A percentile compares a stretch with the other conserved stretches of the same genome.
Evolutionary conservation across 2,329 filamentous ascomycete species (phyloP).

Genomic region (Colletotrichum sidae): DNA sequence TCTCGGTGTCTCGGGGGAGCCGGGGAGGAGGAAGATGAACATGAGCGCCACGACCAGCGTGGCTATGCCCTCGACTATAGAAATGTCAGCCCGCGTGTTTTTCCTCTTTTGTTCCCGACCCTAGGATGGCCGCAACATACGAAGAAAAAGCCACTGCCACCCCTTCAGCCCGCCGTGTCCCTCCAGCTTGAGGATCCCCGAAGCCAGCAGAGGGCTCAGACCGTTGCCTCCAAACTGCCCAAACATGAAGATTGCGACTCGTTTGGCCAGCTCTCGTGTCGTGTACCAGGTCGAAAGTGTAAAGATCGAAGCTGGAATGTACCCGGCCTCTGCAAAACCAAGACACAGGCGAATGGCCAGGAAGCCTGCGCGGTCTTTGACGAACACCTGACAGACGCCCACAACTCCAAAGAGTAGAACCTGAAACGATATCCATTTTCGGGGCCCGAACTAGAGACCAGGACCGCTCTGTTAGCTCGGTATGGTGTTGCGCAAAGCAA

Average conservation of each 20-base stretch:
- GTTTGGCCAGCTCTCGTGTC: slow-evolving; percentile 55
- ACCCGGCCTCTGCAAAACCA: slow-evolving; percentile 62
- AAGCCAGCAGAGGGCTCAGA: slow-evolving; percentile 60
- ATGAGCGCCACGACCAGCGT: slow-evolving; percentile 53
- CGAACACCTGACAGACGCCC: slow-evolving; percentile 56
- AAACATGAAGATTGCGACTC: slow-evolving; percentile 64
- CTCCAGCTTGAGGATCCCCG: slow-evolving; percentile 59
- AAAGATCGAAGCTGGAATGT: slow-evolving; percentile 63
- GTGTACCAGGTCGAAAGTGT: slow-evolving; percentile 65
- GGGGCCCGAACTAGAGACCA: slow-evolving; percentile 51
- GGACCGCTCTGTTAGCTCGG: not conserved
- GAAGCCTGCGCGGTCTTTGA: slow-evolving; percentile 56
- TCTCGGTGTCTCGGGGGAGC: slow-evolving; percentile 52
- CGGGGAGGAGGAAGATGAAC: slow-evolving; percentile 56
- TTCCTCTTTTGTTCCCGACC: too few relatives aligned
- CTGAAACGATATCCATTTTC: slow-evolving; percentile 61
- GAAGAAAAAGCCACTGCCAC: slow-evolving; percentile 64
- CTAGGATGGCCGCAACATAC: slow-evolving; percentile 42
- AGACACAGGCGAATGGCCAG: slow-evolving; percentile 57
- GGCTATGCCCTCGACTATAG: slow-evolving; percentile 56
- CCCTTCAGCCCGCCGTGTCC: slow-evolving; percentile 53
- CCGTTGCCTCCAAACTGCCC: slow-evolving; percentile 65
- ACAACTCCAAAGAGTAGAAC: slow-evolving; percentile 61
- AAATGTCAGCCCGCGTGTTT: not conserved
- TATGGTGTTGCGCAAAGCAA: too few relatives aligned